Evolutionary conservation across 768 basidiomycete genomes (phyloP), one percentile per base, ranked within the genome.

Genomic region (Leucocoprinus leucothites): DNA sequence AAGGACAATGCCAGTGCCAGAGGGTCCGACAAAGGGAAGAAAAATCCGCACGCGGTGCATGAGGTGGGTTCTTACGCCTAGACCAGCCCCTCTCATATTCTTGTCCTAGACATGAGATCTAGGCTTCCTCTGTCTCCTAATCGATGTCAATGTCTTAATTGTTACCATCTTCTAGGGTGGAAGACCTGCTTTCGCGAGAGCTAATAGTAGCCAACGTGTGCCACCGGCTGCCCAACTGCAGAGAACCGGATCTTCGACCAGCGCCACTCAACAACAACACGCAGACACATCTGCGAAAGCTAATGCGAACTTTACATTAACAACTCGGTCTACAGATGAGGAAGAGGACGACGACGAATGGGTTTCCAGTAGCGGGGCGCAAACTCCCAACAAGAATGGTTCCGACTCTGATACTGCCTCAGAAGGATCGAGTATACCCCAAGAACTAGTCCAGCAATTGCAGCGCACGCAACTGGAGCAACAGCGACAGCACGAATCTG

Each of bases 291-390:
- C 3, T 4, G 16, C 38, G 16, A 71, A 71, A 56, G 28, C 59
- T 9, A 84, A 82, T 64, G 63, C 71, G 21, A 85, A 81, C 3
- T 88, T 89, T 63, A 80, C 80, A 11, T 74, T 87, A 54, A 74
- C 84, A 8, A 79, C 31, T 5, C 31, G 74, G 48, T 71, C 79
- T 26, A 72, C 69, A 38, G 76, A 69, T 22, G 61, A 65, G 21
- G 74, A 73, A 14, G 71, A 71, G 11, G 82, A 82, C 56, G 86
- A 87, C 9, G 86, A 88, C 53, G 89, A 82, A 54, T 90, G 87
- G 87, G 77, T 87, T 1, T 90, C 88, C 24, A 88, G 84, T 65
- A 89, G 87, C 62, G 88, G 86, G 6, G 85, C 81, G 0, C 86
- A 72, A 0, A 90, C 88, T 1, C 89, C 88, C 3, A 79, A 77